Base-by-base conservation (phyloP, 306 rosid genomes). In the cucumber (Cucumis sativus) region DNA sequence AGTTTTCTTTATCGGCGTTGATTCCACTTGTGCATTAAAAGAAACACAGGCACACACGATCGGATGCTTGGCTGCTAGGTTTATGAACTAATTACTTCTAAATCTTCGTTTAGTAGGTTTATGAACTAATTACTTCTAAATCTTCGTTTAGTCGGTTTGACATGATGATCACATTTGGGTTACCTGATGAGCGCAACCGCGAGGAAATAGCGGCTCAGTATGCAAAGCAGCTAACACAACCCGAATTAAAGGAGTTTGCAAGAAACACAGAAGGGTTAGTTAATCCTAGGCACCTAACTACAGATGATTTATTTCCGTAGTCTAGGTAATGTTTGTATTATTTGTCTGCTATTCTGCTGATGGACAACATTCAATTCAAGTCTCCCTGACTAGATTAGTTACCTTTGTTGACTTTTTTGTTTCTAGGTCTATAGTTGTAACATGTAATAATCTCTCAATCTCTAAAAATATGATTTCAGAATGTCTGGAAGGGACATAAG, bases 401-500 rank as follows among this genome's bases (percentile, higher is more conserved):
- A n/a, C 4, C 4, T 23, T 14, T 15, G 21, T 71, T 9, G 13
- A 70, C 75, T 45, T 11, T 12, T 45, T 70, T 35, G 21, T 65
- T 35, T 65, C 15, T 69, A 43, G 57, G 16, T 15, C 43, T 30
- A 47, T 33, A 7, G 76, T 71, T 65, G 60, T 33, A 33, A 47
- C 18, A 16, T 65, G 60, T 33, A 33, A 47, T 14, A 16, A 45
- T 74, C 6, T 66, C 83, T 13, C 16, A 56, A 37, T 75, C 49
- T 21, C 37, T 33, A 33, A 33, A 33, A 33, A 3, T 33, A 33
- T 33, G n/a, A 76, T 56, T 85, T 83, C 85, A 94, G 98, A 67
- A 90, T 92, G 97, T 89, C 95, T 49, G 98, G 98, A 85, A 90
- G 98, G 85, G 97, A 91, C 81, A 94, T 94, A 62, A 86, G 88